Conservation (phyloP, 1,284 basidiomycete genomes). For the Leccinum solheimii region DNA sequence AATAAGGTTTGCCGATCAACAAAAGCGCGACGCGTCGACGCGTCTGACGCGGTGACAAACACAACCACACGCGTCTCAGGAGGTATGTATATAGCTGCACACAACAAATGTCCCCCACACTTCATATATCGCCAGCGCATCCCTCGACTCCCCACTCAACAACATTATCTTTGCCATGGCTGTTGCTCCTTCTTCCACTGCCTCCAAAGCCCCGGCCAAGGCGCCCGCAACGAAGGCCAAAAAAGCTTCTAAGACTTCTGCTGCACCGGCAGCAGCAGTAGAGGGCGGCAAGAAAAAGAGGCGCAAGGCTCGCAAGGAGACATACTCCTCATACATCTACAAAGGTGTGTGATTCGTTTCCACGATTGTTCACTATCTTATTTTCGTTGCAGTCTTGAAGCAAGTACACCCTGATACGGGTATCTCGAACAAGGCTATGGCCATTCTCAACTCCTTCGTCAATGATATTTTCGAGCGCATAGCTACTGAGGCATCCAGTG, state of each 20-base stretch:
- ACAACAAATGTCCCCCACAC: neutral
- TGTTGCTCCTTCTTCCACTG: slow-evolving; percentile 52
- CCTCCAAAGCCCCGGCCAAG: slow-evolving; percentile 82
- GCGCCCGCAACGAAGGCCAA: slow-evolving; percentile 73
- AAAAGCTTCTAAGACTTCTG: slow-evolving; percentile 73
- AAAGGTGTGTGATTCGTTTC: slow-evolving; percentile 57
- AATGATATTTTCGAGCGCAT: slow-evolving; percentile 79
- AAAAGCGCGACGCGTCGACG: slow-evolving; percentile 34
- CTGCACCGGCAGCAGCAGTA: slow-evolving; percentile 49
- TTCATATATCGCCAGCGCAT: slow-evolving; percentile 14
- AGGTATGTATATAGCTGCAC: slow-evolving; percentile 22
- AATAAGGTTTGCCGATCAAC: slow-evolving; percentile 40
- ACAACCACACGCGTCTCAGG: slow-evolving; percentile 41
- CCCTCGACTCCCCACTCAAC: slow-evolving; percentile 23
- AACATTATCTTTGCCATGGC: slow-evolving; percentile 48
- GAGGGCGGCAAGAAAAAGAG: slow-evolving; percentile 85
- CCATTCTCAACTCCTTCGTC: slow-evolving; percentile 75
- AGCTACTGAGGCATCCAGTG: slow-evolving; percentile 72
- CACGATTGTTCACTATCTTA: slow-evolving; percentile 35
- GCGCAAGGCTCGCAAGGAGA: slow-evolving; percentile 87
- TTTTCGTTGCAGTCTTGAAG: slow-evolving; percentile 58
- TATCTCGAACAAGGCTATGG: slow-evolving; percentile 83
- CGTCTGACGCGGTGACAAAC: slow-evolving; percentile 36
- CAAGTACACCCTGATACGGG: slow-evolving; percentile 81
- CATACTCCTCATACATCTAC: slow-evolving; percentile 94